phyloP scores from a whole-genome alignment of 345 rosid genomes.

The Citrus reticulata region DNA sequence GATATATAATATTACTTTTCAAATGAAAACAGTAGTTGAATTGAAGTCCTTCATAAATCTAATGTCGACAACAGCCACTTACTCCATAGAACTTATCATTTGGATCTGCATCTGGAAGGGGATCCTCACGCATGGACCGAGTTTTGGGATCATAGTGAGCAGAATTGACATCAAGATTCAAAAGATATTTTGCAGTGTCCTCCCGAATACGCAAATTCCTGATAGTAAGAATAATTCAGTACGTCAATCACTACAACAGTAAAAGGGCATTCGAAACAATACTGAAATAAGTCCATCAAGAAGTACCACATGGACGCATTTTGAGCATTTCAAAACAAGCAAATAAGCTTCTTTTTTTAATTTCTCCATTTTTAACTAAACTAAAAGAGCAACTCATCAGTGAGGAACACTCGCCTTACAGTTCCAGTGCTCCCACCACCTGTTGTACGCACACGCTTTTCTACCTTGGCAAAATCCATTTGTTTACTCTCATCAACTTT shows the following conservation, averaged over 20 bases:
- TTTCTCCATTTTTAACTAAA: background rate
- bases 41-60: background rate
- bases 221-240: background rate
- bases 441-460: constrained; percentile 96
- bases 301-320: background rate
- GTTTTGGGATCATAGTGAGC: constrained; percentile 84
- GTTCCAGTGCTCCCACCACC: constrained; percentile 99
- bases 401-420: constrained; percentile 46
- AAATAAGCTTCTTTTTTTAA: background rate
- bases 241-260: background rate
- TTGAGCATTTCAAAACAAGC: background rate
- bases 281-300: background rate
- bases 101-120: constrained; percentile 81
- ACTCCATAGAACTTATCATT: constrained; percentile 68
- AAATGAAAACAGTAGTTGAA: constrained; percentile 9
- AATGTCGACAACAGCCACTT: constrained; percentile 9
- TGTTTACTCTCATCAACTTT: constrained; percentile 91
- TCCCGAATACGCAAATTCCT: constrained; percentile 67
- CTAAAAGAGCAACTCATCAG: background rate
- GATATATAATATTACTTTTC: background rate
- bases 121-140: constrained; percentile 86
- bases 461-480: constrained; percentile 98
- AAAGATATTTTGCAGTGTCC: constrained; percentile 69
- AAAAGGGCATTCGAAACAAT: background rate
- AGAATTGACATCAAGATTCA: constrained; percentile 75